phyloP scores from a whole-genome alignment of 192 early-diverging fungal species.

The Backusella westeae region DNA sequence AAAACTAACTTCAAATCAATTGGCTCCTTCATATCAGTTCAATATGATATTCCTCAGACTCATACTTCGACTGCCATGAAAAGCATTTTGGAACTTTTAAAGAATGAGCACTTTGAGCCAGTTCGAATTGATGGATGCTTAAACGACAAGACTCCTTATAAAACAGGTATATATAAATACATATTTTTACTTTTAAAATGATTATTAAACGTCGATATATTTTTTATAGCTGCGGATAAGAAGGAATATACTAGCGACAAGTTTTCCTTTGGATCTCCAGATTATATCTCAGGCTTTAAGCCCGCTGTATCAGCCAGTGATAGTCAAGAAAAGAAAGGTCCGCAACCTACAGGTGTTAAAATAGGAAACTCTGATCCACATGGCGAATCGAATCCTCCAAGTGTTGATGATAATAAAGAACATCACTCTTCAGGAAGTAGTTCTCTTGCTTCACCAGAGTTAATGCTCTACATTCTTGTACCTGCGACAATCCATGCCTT shows the following conservation, averaged over 20 bases:
- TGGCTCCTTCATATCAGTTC: constrained; percentile 36
- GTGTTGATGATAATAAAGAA: not conserved
- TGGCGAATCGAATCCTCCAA: not conserved
- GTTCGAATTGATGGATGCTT: constrained; percentile 47
- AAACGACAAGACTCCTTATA: constrained; percentile 33
- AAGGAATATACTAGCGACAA: constrained; percentile 39
- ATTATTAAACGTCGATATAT: not conserved
- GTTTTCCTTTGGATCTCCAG: constrained; percentile 38
- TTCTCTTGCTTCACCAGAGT: not conserved
- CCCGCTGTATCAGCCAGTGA: not conserved
- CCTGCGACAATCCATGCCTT: not conserved
- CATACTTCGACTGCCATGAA: constrained; percentile 32
- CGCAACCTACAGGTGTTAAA: not conserved
- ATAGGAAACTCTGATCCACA: not conserved
- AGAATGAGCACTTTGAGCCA: constrained; percentile 40
- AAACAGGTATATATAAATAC: not conserved
- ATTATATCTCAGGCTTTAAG: constrained; percentile 16
- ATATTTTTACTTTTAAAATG: not conserved
- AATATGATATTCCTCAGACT: constrained; percentile 45
- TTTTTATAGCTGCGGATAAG: constrained; percentile 17
- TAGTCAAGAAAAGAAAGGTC: not conserved
- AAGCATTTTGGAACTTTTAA: constrained; percentile 33
- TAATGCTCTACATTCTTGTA: not conserved
- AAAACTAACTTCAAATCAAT: constrained; percentile 35
- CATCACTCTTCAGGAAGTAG: not conserved